Evolutionary conservation across 1,139 yeast genomes (phyloP), one percentile per base, ranked within the genome.

Genomic region (Yamadazyma atmosphaerica): DNA sequence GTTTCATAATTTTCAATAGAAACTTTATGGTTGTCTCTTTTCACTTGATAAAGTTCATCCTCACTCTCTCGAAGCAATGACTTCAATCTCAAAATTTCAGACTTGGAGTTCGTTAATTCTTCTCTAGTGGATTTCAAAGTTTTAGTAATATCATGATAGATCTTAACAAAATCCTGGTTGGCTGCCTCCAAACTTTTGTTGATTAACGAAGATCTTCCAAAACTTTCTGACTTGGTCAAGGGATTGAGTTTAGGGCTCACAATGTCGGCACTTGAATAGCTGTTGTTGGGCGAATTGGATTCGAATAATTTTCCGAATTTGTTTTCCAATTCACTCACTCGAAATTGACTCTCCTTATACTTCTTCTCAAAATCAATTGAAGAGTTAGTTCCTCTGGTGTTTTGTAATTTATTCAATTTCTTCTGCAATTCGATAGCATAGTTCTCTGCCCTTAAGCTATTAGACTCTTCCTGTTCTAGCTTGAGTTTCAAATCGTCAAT

Each of bases 101-200:
- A 61, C 56, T 80, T 73, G 10, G 85, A 64, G 31, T 62, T 51
- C 28, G 72, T 60, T 35, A 78, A 61, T 45, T 78, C 80, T 33
- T 74, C 78, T 42, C 81, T 67, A 1, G 81, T 68, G 2, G 68
- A 51, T 39, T 65, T 70, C 36, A 79, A 60, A 9, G 79, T 76
- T 39, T 64, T 71, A 15, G 80, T 67, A 6, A 79, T 70, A 38
- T 79, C 85, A 45, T 78, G 81, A 49, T 79, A 79, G 3, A 77
- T 77, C 30, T 65, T 63, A 4, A 74, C 65, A 47, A 79, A 64
- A 35, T 79, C 84, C 34, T 63, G 70, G 46, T 72, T 68, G 3
- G 63, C 59, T 26, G 46, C 54, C n/a, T 58, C 54, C 26, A 58
- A 51, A 4, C 56, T 61, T 41, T 47, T 53, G 37, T 50, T 56